Conservation (phyloP, 1,139 yeast species). For the Pichia sp. region DNA sequence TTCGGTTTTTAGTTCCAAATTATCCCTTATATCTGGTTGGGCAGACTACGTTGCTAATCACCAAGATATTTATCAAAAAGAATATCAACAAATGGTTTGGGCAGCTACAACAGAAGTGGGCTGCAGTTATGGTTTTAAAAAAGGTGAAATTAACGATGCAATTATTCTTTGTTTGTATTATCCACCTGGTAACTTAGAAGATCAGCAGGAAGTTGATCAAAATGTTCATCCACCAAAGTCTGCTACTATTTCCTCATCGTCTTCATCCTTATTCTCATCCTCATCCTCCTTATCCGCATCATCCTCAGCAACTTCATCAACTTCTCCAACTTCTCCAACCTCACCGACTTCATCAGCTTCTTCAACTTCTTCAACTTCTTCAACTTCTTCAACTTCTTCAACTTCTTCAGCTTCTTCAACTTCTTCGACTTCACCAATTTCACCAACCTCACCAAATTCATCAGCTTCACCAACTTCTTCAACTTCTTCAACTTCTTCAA, state of each 20-base stretch:
- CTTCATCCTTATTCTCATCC: too few species aligned
- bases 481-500: too few species aligned
- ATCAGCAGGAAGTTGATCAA: background rate
- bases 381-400: too few species aligned
- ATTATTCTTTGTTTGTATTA: background rate
- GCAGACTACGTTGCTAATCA: background rate
- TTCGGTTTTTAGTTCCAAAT: background rate
- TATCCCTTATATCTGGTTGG: background rate
- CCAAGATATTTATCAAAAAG: background rate
- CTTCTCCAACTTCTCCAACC: background rate
- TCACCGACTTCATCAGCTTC: too few species aligned
- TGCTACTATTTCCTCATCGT: background rate
- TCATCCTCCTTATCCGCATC: background rate
- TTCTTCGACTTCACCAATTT: too few species aligned
- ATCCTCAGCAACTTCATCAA: background rate
- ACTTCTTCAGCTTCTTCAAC: too few species aligned
- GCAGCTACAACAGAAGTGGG: background rate
- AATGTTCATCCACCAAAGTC: background rate
- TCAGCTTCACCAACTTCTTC: too few species aligned
- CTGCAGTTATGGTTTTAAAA: background rate
- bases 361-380: too few species aligned
- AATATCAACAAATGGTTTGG: background rate
- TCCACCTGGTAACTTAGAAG: background rate
- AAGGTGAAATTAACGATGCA: background rate
- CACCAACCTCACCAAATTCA: too few species aligned